Percentiles rank a stretch among this genome's conserved stretches.
These are phyloP conservation scores for Moniliophthora roreri DNA, from an alignment of 1,284 basidiomycete genomes.

Conservation along the genomic window DNA sequence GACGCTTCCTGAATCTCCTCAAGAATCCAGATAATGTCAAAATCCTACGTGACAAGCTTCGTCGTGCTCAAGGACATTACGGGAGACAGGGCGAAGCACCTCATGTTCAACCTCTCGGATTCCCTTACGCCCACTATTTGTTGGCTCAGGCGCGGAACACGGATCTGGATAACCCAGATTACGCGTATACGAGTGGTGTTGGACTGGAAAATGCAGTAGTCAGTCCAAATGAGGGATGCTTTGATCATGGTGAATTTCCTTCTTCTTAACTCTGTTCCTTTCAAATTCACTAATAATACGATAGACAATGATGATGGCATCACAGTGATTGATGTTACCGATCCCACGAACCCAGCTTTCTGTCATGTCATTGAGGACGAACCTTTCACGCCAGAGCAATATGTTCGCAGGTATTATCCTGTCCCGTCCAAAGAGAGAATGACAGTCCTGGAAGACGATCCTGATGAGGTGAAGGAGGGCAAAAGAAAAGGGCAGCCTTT, in stretches of 20 bases:
- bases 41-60: slow-evolving; percentile 35
- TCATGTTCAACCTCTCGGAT: slow-evolving; percentile 24
- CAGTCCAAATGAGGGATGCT: slow-evolving; percentile 27
- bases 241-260: slow-evolving; percentile 25
- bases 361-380: slow-evolving; percentile 26
- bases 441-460: slow-evolving; percentile 3
- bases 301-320: slow-evolving; percentile 42
- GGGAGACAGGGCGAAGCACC: slow-evolving; percentile 17
- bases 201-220: slow-evolving; percentile 15
- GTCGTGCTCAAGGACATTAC: slow-evolving; percentile 26
- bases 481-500: slow-evolving; percentile 3
- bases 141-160: slow-evolving; percentile 22
- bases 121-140: slow-evolving; percentile 28
- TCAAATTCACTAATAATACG: neutral
- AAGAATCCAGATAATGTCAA: slow-evolving; percentile 33
- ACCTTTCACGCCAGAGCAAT: slow-evolving; percentile 24
- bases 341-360: slow-evolving; percentile 32
- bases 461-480: too few species aligned
- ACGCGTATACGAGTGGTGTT: slow-evolving; percentile 14
- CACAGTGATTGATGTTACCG: slow-evolving; percentile 40
- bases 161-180: slow-evolving; percentile 18
- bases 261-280: neutral
- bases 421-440: slow-evolving; percentile 2
- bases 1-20: slow-evolving; percentile 32
- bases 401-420: slow-evolving; percentile 29